phyloP scores from a whole-genome alignment of 2,329 filamentous ascomycete genomes.

The Domatiomyces globalis region DNA sequence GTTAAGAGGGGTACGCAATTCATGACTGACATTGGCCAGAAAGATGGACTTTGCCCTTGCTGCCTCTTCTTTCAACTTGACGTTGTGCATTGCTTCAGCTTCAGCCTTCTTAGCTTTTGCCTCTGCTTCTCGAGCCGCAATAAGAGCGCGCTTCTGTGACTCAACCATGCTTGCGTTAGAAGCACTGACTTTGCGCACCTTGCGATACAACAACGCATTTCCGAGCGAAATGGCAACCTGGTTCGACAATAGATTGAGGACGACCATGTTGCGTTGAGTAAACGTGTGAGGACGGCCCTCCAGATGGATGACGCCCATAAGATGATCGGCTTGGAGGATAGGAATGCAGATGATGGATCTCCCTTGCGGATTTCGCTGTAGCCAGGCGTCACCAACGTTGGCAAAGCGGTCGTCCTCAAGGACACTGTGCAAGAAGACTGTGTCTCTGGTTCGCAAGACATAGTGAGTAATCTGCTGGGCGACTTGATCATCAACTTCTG shows the following conservation, averaged over 20 bases:
- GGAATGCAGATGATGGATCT: conserved; percentile 49
- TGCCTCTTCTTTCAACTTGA: conserved; percentile 52
- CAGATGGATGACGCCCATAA: conserved; percentile 48
- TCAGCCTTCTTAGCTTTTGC: conserved; percentile 52
- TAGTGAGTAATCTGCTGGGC: conserved; percentile 49
- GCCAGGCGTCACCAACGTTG: conserved; percentile 44
- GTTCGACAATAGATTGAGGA: conserved; percentile 45
- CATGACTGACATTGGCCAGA: conserved; percentile 33
- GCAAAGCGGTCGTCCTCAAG: conserved; percentile 52
- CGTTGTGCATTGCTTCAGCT: conserved; percentile 49
- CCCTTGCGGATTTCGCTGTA: conserved; percentile 41
- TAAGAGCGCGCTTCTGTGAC: conserved; percentile 48
- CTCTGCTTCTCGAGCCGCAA: conserved; percentile 47
- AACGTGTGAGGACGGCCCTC: conserved; percentile 51
- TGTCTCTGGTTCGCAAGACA: conserved; percentile 47
- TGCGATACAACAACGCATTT: conserved; percentile 48
- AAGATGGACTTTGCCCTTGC: conserved; percentile 39
- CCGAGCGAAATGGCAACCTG: conserved; percentile 51
- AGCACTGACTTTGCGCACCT: conserved; percentile 47
- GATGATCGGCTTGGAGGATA: conserved; percentile 44
- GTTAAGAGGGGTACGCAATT: conserved; percentile 30
- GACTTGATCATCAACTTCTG: conserved; percentile 43
- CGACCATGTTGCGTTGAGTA: conserved; percentile 42
- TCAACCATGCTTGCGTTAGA: conserved; percentile 53
- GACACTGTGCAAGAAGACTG: conserved; percentile 49